Evolutionary conservation across 2,329 filamentous ascomycete species (phyloP), one percentile per base, ranked within the genome.

Genomic region (Ceratocystis destructans): DNA sequence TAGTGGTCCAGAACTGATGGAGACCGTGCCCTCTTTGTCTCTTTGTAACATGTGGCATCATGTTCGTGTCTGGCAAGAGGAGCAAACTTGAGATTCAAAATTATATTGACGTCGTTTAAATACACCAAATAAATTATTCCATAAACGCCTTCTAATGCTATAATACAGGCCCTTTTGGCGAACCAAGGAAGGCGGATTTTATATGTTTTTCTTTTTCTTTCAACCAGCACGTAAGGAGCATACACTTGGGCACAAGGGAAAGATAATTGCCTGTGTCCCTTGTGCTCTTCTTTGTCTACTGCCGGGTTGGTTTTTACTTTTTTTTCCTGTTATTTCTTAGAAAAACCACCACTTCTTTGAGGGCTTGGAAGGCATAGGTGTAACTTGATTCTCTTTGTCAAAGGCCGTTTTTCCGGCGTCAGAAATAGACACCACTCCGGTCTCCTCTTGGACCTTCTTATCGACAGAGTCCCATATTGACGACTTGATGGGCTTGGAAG

Each of bases 71-170:
- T 53, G 12, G 8, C 53, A 63, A 31, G 22, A 44, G 45, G n/a
- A 46, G 46, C 20, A 46, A 10, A 25, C 22, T 55, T 44, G 41
- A 25, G 48, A 25, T 53, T 28, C 22, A 28, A 53, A 28, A 12
- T 10, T 28, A 53, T 53, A 53, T 53, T 53, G 48, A 28, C 62
- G 48, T 28, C n/a, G 55, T 61, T 48, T 67, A 64, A 45, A 70
- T 74, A 74, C 69, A 41, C 10, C 37, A 41, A 67, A 61, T 48
- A 63, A 63, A 64, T 73, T 72, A 70, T 70, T 73, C 72, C 71
- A 75, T 74, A 70, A 72, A 76, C 77, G 76, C 77, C 76, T 71
- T 76, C 73, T 75, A 75, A 78, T 79, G 77, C 76, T 76, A 68
- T 68, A 48, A 63, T 68, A 68, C 66, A 68, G 15, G 31, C n/a